Conservation (phyloP, 129 eudicot genomes). For the Sambucus nigra region DNA sequence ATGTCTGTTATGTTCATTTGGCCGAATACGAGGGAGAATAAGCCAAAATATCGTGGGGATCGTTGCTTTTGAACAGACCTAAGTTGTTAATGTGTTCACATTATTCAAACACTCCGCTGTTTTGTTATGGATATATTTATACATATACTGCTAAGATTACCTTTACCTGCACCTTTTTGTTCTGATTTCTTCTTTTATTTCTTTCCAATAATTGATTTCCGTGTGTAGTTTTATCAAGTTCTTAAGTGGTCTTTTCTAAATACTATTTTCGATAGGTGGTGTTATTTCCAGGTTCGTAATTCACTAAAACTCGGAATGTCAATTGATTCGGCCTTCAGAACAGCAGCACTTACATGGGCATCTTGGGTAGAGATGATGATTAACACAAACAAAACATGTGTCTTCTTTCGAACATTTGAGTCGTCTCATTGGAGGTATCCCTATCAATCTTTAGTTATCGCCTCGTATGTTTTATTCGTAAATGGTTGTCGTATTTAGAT, state of each 20-base stretch:
- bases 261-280: constrained; percentile 47
- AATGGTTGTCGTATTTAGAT: neutral
- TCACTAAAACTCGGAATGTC: constrained; percentile 43
- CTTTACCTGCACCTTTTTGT: neutral
- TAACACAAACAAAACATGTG: constrained; percentile 31
- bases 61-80: too few relatives aligned
- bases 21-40: too few relatives aligned
- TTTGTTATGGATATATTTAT: too few relatives aligned
- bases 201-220: neutral
- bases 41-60: too few relatives aligned
- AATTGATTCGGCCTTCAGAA: constrained; percentile 35
- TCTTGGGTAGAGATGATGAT: constrained; percentile 44
- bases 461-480: neutral
- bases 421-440: constrained; percentile 59
- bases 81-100: too few relatives aligned
- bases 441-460: too few relatives aligned
- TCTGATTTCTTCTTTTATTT: neutral
- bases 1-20: too few relatives aligned
- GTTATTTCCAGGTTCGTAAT: constrained; percentile 49
- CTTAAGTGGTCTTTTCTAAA: constrained; percentile 6
- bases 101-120: too few relatives aligned
- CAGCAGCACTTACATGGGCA: constrained; percentile 40
- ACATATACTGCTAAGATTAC: too few relatives aligned
- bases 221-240: neutral
- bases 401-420: constrained; percentile 55